Percentiles rank a stretch among this genome's conserved stretches.
These are phyloP conservation scores for Leccinum aurantiacum DNA, from an alignment of 768 basidiomycete genomes.

Conservation along the genomic window DNA sequence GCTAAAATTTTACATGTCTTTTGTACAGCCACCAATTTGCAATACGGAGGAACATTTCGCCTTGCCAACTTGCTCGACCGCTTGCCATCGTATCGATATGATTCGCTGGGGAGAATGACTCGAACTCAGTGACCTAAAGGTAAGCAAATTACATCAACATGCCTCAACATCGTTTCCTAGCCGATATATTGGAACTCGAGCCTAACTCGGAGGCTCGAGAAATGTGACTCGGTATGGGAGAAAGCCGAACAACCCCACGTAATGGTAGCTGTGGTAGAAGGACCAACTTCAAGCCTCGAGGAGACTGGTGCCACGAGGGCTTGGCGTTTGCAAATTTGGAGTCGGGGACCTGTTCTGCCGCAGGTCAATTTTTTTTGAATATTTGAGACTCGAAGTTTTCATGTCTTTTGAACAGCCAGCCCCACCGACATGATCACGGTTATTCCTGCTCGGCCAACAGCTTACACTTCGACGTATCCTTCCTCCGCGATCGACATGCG, in stretches of 20 bases:
- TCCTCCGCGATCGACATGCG: background rate
- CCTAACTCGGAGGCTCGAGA: background rate
- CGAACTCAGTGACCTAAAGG: background rate
- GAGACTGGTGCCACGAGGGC: background rate
- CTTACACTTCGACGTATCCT: background rate
- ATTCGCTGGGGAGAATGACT: background rate
- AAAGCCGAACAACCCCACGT: background rate
- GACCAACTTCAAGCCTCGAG: background rate
- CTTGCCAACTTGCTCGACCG: background rate
- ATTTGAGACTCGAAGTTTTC: background rate
- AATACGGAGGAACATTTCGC: background rate
- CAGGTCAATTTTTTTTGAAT: background rate
- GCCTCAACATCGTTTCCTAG: background rate
- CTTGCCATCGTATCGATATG: background rate
- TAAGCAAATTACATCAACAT: background rate
- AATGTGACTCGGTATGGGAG: background rate
- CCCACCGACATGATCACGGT: background rate
- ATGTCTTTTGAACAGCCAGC: background rate
- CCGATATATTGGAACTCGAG: too few relatives aligned
- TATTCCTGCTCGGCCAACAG: background rate
- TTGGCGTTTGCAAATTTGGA: background rate
- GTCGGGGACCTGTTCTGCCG: background rate
- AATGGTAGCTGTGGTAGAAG: background rate
- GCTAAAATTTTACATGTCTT: too few relatives aligned
- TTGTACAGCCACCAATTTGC: too few relatives aligned